These are phyloP conservation scores for Amylocarpus encephaloides DNA, from an alignment of 2,329 filamentous ascomycete species.

Conservation along the genomic window DNA sequence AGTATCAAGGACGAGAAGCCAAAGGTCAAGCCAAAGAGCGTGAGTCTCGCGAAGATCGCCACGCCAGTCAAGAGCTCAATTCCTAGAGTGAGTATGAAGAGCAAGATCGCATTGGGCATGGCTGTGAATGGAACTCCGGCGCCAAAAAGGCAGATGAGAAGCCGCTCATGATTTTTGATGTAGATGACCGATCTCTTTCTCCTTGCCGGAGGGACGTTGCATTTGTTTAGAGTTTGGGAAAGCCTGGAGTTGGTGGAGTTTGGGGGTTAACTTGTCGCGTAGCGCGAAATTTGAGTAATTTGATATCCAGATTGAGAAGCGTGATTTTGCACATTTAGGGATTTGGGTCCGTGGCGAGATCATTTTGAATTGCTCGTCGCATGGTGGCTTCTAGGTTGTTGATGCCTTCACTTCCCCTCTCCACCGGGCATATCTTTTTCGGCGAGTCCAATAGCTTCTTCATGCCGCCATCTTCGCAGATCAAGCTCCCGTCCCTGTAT, in stretches of 20 bases:
- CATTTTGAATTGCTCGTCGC: background rate
- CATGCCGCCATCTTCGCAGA: too few relatives aligned
- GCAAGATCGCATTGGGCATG: conserved; percentile 26
- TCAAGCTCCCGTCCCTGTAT: too few relatives aligned
- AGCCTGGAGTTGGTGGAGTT: background rate
- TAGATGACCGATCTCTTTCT: background rate
- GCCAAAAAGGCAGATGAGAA: conserved; percentile 25
- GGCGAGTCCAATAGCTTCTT: too few relatives aligned
- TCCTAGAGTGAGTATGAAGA: conserved; percentile 24
- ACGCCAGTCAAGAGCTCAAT: conserved; percentile 22
- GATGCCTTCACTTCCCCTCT: too few relatives aligned
- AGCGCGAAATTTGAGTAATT: background rate
- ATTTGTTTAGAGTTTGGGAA: background rate
- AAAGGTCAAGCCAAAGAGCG: conserved; percentile 6
- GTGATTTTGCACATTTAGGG: background rate
- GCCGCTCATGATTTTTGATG: conserved; percentile 1
- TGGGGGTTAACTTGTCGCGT: background rate
- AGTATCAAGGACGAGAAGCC: conserved; percentile 19
- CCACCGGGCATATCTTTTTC: too few relatives aligned
- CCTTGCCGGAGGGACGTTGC: background rate
- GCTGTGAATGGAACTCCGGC: conserved; percentile 29
- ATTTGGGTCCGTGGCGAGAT: background rate
- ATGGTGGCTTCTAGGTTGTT: too few relatives aligned
- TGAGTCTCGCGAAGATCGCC: background rate
- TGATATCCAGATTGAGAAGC: background rate